phyloP scores from a whole-genome alignment of 2,329 filamentous ascomycete species.

The Neonectria punicea region DNA sequence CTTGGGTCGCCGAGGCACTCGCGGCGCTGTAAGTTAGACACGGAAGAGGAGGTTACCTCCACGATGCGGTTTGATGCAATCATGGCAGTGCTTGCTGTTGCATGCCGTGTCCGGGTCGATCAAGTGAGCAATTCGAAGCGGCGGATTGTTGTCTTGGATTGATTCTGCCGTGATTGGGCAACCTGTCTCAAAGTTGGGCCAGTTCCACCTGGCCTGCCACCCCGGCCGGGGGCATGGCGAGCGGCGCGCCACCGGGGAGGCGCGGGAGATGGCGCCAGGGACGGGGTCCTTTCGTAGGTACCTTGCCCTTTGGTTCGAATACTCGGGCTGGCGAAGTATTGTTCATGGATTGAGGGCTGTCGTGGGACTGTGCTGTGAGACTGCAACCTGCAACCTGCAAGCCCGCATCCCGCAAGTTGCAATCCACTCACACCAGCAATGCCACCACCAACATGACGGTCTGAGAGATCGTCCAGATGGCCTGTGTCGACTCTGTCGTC shows the following conservation, averaged over 20 bases:
- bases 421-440: background rate
- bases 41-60: background rate
- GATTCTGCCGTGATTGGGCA: background rate
- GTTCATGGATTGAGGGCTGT: no score
- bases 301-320: no score
- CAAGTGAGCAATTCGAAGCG: background rate
- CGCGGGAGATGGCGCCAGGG: background rate
- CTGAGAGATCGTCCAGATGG: constrained; percentile 35
- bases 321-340: no score
- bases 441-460: constrained; percentile 7
- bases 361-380: no score
- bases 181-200: background rate
- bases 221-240: background rate
- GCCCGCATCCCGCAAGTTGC: background rate
- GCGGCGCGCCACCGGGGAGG: background rate
- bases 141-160: background rate
- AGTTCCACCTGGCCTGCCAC: background rate
- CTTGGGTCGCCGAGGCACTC: constrained; percentile 2
- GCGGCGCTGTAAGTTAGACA: background rate
- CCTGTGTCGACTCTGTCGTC: constrained; percentile 17
- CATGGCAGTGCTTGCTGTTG: background rate
- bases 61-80: background rate
- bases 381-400: background rate
- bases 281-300: background rate
- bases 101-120: background rate